phyloP scores from a whole-genome alignment of 257 asterid species.

The Solanum stenotomum region DNA sequence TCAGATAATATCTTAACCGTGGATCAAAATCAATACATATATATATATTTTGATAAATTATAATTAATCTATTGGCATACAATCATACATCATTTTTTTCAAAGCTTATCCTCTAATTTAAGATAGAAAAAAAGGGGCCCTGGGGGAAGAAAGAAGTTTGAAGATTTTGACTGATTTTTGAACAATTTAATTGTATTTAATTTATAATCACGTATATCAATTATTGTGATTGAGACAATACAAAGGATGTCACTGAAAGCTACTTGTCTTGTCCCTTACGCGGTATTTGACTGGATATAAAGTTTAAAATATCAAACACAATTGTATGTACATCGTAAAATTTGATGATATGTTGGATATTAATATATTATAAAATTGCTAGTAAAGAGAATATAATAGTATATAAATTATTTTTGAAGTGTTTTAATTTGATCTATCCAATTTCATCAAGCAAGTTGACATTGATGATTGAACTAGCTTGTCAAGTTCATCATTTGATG shows the following conservation, averaged over 20 bases:
- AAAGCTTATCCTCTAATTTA: neutral
- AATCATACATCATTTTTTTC: neutral
- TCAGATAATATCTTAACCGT: fast-evolving
- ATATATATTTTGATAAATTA: neutral
- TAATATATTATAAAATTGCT: neutral
- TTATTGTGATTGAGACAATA: neutral
- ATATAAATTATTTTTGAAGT: neutral
- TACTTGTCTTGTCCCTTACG: neutral
- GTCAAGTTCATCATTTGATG: neutral
- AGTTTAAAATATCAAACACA: neutral
- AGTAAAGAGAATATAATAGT: neutral
- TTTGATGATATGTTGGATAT: neutral
- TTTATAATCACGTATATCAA: neutral
- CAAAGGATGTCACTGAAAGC: neutral
- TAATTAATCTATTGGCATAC: neutral
- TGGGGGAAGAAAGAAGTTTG: neutral
- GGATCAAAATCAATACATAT: fast-evolving
- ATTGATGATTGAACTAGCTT: neutral
- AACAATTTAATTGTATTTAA: neutral
- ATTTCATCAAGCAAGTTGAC: neutral
- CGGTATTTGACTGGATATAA: neutral
- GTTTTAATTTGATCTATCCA: neutral
- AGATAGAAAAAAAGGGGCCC: neutral
- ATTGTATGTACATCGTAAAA: neutral
- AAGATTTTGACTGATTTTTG: neutral